Conservation (phyloP, 1,284 basidiomycete species). For the Apiotrichum gracile region DNA sequence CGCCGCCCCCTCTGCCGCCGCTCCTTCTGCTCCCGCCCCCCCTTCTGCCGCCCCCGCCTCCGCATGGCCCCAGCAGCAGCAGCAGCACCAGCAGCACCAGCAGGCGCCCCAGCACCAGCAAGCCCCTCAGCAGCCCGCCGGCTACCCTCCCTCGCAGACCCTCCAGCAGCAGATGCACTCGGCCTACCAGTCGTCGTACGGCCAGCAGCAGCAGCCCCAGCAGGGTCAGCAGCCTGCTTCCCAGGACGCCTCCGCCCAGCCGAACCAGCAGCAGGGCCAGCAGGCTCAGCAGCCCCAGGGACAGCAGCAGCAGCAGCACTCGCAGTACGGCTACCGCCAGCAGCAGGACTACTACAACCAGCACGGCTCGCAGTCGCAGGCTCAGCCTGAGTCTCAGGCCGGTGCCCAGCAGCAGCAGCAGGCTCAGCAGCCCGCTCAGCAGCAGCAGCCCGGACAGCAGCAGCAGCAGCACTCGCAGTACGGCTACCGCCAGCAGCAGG, state of each 20-base stretch:
- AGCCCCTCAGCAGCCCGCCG: constrained; percentile 21
- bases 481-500: constrained; percentile 34
- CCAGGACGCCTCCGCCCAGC: constrained; percentile 20
- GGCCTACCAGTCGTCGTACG: constrained; percentile 32
- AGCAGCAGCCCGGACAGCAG: constrained; percentile 15
- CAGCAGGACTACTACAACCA: constrained; percentile 33
- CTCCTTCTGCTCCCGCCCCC: constrained; percentile 6
- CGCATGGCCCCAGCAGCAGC: constrained; percentile 8
- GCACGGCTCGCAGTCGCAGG: constrained; percentile 22
- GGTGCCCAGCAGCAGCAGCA: constrained; percentile 19
- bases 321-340: constrained; percentile 34
- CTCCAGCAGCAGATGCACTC: constrained; percentile 38
- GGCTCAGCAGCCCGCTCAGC: constrained; percentile 8
- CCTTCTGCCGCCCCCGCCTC: constrained; percentile 7
- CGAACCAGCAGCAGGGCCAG: constrained; percentile 4
- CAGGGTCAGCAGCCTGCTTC: constrained; percentile 21
- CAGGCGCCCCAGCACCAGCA: constrained; percentile 17
- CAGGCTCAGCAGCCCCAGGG: constrained; percentile 21
- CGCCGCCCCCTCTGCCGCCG: constrained; percentile 12
- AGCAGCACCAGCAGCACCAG: too few relatives aligned
- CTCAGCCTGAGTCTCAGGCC: constrained; percentile 16
- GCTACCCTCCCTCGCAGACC: constrained; percentile 31
- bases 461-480: constrained; percentile 25
- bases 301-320: constrained; percentile 21
- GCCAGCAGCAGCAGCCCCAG: constrained; percentile 28